Evolutionary conservation across 2,329 filamentous ascomycete genomes (phyloP).

Genomic region (Eutypa lata): DNA sequence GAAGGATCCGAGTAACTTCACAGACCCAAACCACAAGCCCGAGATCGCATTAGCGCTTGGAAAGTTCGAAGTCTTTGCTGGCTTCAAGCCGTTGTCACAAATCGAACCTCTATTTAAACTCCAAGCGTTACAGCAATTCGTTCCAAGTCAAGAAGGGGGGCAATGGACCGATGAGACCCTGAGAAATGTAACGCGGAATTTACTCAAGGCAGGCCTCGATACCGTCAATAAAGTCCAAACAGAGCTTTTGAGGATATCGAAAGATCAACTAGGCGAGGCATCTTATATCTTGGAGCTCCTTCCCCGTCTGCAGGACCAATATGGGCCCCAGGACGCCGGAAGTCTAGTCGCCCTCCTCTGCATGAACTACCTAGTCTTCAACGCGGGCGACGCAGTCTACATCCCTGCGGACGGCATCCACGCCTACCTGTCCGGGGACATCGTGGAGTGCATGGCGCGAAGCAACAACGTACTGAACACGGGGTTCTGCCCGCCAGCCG

Average conservation of each 20-base stretch:
- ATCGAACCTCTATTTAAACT: constrained; percentile 59
- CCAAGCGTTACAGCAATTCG: constrained; percentile 50
- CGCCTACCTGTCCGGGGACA: constrained; percentile 69
- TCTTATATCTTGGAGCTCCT: constrained; percentile 63
- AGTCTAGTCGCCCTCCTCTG: constrained; percentile 66
- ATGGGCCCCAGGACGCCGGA: constrained; percentile 61
- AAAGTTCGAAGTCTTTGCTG: constrained; percentile 73
- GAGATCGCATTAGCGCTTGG: constrained; percentile 72
- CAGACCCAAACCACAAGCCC: constrained; percentile 74
- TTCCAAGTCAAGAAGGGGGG: constrained; percentile 24
- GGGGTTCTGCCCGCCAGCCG: constrained; percentile 67
- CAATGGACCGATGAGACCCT: constrained; percentile 56
- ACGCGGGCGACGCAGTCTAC: constrained; percentile 64
- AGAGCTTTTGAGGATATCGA: constrained; percentile 45
- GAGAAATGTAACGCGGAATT: constrained; percentile 49
- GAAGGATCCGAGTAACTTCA: constrained; percentile 62
- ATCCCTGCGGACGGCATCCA: constrained; percentile 73
- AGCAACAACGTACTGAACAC: constrained; percentile 73
- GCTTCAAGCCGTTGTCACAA: constrained; percentile 64
- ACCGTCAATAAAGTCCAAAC: constrained; percentile 52
- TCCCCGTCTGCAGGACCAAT: constrained; percentile 62
- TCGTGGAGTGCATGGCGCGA: constrained; percentile 76
- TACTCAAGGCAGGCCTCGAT: constrained; percentile 52
- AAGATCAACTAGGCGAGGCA: constrained; percentile 46
- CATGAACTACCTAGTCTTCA: constrained; percentile 70